Evolutionary conservation across 1,139 yeast species (phyloP).

Genomic region (Hyphopichia wangnamkhiaoensis): DNA sequence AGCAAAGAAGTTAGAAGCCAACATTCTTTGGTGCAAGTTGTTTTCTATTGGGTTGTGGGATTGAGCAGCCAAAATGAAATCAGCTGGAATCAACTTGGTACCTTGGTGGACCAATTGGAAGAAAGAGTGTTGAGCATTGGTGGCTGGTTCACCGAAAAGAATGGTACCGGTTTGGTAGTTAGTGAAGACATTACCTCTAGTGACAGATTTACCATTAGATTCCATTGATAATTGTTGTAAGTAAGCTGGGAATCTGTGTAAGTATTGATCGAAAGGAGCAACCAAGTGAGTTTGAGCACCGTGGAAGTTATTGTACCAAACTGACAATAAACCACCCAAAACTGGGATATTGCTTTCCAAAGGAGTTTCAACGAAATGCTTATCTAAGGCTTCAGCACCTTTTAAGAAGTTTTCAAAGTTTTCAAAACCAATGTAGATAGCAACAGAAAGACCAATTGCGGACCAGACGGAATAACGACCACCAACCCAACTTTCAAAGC

Average conservation of each 20-base stretch:
- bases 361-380: conserved; percentile 82
- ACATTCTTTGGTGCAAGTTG: conserved; percentile 94
- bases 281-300: conserved; percentile 98
- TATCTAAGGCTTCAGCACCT: conserved; percentile 97
- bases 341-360: conserved; percentile 90
- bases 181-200: conserved; percentile 87
- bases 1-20: conserved; percentile 97
- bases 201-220: conserved; percentile 96
- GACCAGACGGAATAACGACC: conserved; percentile 99
- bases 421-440: conserved; percentile 91
- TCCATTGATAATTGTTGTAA: conserved; percentile 98
- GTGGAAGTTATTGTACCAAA: conserved; percentile 97
- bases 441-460: conserved; percentile 94
- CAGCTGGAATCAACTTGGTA: conserved; percentile 94
- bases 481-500: conserved; percentile 98
- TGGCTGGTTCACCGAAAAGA: conserved; percentile 97
- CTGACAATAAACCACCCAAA: conserved; percentile 87
- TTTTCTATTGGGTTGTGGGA: conserved; percentile 96
- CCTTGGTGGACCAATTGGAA: conserved; percentile 99
- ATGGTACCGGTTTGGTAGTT: conserved; percentile 95
- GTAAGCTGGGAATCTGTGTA: conserved; percentile 99
- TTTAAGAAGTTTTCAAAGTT: conserved; percentile 87
- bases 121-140: conserved; percentile 98
- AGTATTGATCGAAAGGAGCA: conserved; percentile 97
- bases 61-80: conserved; percentile 94